phyloP scores from a whole-genome alignment of 345 rosid species.

The Cardamine resedifolia region DNA sequence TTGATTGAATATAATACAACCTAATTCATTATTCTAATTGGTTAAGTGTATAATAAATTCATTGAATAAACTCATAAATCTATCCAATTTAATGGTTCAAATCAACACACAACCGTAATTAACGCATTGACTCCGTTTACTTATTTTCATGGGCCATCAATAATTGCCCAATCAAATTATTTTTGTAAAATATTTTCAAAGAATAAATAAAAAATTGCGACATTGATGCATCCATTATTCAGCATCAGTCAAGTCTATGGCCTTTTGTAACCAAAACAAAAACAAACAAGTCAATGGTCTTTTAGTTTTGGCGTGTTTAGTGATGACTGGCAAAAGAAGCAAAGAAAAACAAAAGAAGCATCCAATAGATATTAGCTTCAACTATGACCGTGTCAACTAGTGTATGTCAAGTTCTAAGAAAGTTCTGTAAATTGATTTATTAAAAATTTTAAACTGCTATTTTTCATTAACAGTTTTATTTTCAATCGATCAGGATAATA shows the following conservation, averaged over 20 bases:
- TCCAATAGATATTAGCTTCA: slow-evolving; percentile 23
- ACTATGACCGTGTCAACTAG: not conserved
- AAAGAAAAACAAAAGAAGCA: not conserved
- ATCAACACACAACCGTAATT: no score
- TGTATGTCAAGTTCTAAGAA: not conserved
- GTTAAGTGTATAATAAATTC: no score
- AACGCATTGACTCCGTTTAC: not conserved
- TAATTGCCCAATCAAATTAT: not conserved
- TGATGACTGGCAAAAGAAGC: no score
- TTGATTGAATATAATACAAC: no score
- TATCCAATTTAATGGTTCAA: no score
- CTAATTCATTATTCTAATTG: no score
- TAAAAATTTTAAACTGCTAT: not conserved
- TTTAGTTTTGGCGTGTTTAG: slow-evolving; percentile 21
- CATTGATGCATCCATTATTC: not conserved
- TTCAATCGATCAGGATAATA: not conserved
- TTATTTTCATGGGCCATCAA: not conserved
- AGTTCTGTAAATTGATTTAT: not conserved
- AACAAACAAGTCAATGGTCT: slow-evolving; percentile 28
- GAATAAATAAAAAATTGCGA: not conserved
- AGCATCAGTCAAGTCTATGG: slow-evolving; percentile 2
- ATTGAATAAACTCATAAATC: no score
- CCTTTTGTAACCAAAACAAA: not conserved
- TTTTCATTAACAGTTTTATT: not conserved
- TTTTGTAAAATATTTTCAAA: not conserved